Evolutionary conservation across 164 flowering plant genomes (phyloP).

Genomic region (Vitis rotundifolia): DNA sequence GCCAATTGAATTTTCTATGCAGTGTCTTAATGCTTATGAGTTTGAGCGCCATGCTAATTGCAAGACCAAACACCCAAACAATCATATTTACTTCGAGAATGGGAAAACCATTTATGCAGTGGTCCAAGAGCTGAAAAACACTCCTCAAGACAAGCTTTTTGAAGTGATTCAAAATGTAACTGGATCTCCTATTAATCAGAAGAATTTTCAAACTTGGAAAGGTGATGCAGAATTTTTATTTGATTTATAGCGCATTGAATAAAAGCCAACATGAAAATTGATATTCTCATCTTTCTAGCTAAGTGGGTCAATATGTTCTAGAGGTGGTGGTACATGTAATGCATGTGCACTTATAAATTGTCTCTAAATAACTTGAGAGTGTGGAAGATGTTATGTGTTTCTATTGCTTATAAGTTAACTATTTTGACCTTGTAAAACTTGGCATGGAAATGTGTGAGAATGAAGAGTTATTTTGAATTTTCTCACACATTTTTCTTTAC

Average conservation of each 20-base stretch:
- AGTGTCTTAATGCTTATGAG: slow-evolving; percentile 67
- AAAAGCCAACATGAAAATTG: neutral
- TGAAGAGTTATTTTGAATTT: neutral
- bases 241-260: neutral
- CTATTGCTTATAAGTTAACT: no score
- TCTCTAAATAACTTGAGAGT: no score
- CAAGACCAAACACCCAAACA: slow-evolving; percentile 70
- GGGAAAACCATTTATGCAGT: slow-evolving; percentile 69
- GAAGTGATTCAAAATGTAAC: slow-evolving; percentile 54
- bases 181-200: slow-evolving; percentile 52
- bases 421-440: no score
- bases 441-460: no score
- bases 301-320: no score
- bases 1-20: slow-evolving; percentile 11
- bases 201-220: slow-evolving; percentile 58
- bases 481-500: neutral
- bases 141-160: slow-evolving; percentile 52
- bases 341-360: no score
- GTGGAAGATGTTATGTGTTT: no score
- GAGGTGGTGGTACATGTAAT: no score
- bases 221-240: slow-evolving; percentile 25
- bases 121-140: slow-evolving; percentile 64
- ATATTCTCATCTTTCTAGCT: no score
- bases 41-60: slow-evolving; percentile 70
- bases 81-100: slow-evolving; percentile 68